Percentiles rank a stretch among this genome's conserved stretches.
Conservation (phyloP, 179 eudicot genomes). For the Kewa caespitosa region DNA sequence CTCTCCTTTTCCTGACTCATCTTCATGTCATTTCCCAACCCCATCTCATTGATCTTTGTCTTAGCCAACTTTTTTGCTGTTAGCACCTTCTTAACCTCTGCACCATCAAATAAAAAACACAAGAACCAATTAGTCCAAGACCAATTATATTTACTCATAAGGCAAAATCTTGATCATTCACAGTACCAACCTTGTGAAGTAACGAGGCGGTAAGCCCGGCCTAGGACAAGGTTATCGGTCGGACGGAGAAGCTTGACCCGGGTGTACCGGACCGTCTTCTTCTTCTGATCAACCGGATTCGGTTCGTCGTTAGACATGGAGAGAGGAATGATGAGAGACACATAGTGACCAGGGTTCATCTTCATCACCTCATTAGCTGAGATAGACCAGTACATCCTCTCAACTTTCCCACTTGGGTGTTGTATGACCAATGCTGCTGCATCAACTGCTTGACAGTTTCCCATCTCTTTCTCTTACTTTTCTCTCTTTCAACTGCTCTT, state of each 20-base stretch:
- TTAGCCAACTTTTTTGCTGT: constrained; percentile 72
- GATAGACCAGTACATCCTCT: constrained; percentile 79
- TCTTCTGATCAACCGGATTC: constrained; percentile 19
- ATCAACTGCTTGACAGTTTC: constrained; percentile 95
- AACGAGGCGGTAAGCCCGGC: constrained; percentile 84
- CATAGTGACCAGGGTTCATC: constrained; percentile 87
- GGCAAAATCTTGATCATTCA: not conserved
- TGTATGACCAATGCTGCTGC: constrained; percentile 93
- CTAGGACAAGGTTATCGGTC: constrained; percentile 71
- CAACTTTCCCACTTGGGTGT: constrained; percentile 80
- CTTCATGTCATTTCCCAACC: constrained; percentile 14
- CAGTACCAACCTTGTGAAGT: constrained; percentile 69
- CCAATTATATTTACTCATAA: not conserved
- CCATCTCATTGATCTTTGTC: constrained; percentile 46
- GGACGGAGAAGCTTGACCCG: constrained; percentile 91
- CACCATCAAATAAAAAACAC: constrained; percentile 1
- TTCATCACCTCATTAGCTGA: constrained; percentile 76
- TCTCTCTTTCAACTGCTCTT: not conserved
- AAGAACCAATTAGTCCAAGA: not conserved
- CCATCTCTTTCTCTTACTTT: constrained; percentile 48
- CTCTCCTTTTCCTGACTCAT: constrained; percentile 23
- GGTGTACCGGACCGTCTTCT: constrained; percentile 58
- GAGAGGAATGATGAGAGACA: constrained; percentile 80
- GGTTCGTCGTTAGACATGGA: constrained; percentile 23
- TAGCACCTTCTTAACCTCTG: constrained; percentile 88